phyloP scores from a whole-genome alignment of 805 yeast species.

The Lipomyces sp. region DNA sequence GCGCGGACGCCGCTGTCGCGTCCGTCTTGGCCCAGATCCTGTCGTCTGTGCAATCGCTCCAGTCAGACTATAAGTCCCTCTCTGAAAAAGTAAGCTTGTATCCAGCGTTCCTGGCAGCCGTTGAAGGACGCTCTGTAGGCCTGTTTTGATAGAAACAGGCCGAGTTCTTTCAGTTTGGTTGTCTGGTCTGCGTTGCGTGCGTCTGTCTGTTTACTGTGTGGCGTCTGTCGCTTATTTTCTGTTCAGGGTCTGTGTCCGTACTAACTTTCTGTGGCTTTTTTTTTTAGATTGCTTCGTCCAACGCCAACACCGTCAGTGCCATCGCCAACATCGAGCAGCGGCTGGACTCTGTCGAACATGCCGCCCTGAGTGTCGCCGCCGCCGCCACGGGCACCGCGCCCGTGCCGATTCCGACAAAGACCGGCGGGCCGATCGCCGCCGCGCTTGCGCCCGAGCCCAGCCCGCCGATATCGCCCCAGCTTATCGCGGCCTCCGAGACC shows the following conservation, averaged over 20 bases:
- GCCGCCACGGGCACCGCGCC: not conserved
- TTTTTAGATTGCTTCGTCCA: conserved; percentile 11
- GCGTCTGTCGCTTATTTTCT: conserved; percentile 1
- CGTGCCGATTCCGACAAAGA: not conserved
- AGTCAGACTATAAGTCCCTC: conserved; percentile 23
- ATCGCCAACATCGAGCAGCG: conserved; percentile 13
- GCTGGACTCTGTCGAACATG: conserved; percentile 6
- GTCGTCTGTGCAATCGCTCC: conserved; percentile 17
- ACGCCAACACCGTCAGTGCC: conserved; percentile 10
- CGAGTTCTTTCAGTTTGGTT: conserved; percentile 15
- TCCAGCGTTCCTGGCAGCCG: not conserved
- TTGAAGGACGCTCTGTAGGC: conserved; percentile 3
- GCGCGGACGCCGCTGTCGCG: conserved; percentile 7
- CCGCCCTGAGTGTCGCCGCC: not conserved
- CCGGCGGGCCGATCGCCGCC: not conserved
- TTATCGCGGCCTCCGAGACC: not conserved
- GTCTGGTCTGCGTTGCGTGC: conserved; percentile 4
- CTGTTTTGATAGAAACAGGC: not conserved
- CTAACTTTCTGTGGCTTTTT: not conserved
- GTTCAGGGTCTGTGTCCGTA: not conserved
- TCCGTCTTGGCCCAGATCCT: conserved; percentile 21
- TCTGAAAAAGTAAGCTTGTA: conserved; percentile 21
- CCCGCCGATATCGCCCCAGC: conserved; percentile 25
- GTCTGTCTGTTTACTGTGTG: conserved; percentile 1
- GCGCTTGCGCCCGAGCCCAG: conserved; percentile 14